These are phyloP conservation scores for Paraurostyla sp. DNA, from an alignment of 73 alveolate genomes.

Conservation along the genomic window DNA sequence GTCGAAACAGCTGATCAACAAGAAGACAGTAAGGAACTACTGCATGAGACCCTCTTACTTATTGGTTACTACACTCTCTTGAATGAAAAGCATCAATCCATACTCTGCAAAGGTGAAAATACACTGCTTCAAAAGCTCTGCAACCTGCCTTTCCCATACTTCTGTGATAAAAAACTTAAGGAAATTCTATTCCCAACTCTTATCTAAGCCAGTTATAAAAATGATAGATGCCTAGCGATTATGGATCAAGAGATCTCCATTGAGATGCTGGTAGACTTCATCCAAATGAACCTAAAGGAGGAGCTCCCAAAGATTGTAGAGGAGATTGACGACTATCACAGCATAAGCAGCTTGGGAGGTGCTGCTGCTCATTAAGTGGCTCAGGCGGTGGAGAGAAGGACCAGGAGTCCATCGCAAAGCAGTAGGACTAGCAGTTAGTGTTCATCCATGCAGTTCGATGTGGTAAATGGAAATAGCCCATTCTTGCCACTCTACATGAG, in stretches of 20 bases:
- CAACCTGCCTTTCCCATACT: constrained; percentile 92
- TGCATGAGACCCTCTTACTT: constrained; percentile 85
- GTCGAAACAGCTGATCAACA: constrained; percentile 73
- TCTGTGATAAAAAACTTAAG: constrained; percentile 89
- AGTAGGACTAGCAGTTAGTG: constrained; percentile 37
- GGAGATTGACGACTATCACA: constrained; percentile 74
- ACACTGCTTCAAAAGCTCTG: constrained; percentile 88
- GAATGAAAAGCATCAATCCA: constrained; percentile 82
- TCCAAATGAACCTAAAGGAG: constrained; percentile 79
- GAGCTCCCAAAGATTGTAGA: constrained; percentile 88
- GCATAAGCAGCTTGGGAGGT: constrained; percentile 81
- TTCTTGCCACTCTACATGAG: constrained; percentile 85
- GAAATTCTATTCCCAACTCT: constrained; percentile 94
- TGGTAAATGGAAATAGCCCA: constrained; percentile 84
- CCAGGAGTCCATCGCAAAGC: constrained; percentile 75
- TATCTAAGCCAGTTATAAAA: constrained; percentile 81
- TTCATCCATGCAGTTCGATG: constrained; percentile 76
- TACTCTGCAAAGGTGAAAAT: constrained; percentile 90
- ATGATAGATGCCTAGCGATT: constrained; percentile 83
- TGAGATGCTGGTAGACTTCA: constrained; percentile 81
- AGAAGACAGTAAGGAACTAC: constrained; percentile 87
- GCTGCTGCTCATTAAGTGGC: constrained; percentile 55
- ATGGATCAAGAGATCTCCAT: constrained; percentile 88
- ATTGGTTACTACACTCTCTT: constrained; percentile 85
- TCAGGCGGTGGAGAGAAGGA: constrained; percentile 56